These are phyloP conservation scores for Gynochthodes officinalis DNA, from an alignment of 257 asterid genomes.

Conservation along the genomic window DNA sequence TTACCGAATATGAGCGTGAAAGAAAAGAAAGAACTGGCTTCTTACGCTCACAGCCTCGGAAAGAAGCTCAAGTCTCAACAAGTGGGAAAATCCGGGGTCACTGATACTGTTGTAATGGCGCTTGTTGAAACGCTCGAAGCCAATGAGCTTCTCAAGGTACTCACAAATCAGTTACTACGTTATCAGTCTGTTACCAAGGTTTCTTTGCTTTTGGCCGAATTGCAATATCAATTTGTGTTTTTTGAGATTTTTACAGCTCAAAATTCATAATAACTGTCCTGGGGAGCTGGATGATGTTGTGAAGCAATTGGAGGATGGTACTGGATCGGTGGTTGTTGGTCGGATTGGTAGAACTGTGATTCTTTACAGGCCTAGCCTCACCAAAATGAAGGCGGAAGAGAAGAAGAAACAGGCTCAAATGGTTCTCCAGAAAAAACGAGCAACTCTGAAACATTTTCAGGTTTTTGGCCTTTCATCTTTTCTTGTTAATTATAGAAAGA, in stretches of 20 bases:
- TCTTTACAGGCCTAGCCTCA: constrained; percentile 80
- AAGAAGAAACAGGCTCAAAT: constrained; percentile 54
- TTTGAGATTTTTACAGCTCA: constrained; percentile 45
- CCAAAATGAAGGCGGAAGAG: constrained; percentile 80
- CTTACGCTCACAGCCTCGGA: constrained; percentile 88
- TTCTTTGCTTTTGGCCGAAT: background rate
- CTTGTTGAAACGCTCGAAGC: constrained; percentile 84
- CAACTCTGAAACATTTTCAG: constrained; percentile 33
- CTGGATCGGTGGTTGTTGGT: constrained; percentile 69
- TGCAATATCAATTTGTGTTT: background rate
- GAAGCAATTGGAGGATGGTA: constrained; percentile 60
- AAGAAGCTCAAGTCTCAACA: constrained; percentile 85
- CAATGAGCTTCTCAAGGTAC: constrained; percentile 93
- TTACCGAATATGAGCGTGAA: constrained; percentile 58
- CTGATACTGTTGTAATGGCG: constrained; percentile 66
- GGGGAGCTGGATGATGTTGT: constrained; percentile 72
- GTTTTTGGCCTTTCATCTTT: constrained; percentile 20
- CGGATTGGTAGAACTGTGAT: constrained; percentile 89
- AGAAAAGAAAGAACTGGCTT: constrained; percentile 80
- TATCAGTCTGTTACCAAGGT: background rate
- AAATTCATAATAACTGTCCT: constrained; percentile 75
- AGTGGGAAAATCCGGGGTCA: constrained; percentile 86
- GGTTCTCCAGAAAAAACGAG: constrained; percentile 32
- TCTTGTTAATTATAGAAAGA: background rate
- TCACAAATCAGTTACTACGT: too few species aligned